Evolutionary conservation across 2,329 filamentous ascomycete genomes (phyloP).

Genomic region (Aspergillus neoniger): DNA sequence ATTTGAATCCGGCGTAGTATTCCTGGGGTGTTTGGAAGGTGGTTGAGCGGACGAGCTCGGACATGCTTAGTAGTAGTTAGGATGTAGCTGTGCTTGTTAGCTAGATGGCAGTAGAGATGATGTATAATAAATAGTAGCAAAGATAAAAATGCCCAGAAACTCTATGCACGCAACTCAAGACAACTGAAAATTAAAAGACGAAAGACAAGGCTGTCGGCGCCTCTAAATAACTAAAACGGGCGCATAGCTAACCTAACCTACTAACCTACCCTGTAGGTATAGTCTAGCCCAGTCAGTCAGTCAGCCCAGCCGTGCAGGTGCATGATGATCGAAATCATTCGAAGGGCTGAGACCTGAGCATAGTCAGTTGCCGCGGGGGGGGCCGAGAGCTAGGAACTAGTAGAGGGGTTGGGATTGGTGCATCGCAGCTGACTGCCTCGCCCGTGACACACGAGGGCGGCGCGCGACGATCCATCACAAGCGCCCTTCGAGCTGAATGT

Average conservation of each 20-base stretch:
- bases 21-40: conserved; percentile 25
- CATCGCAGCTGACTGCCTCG: not conserved
- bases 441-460: not conserved
- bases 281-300: not conserved
- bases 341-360: not conserved
- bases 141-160: too few relatives aligned
- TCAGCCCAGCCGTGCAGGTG: not conserved
- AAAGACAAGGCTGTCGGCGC: not conserved
- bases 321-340: not conserved
- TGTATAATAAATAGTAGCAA: too few relatives aligned
- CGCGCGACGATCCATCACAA: not conserved
- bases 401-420: not conserved
- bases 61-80: conserved; percentile 8
- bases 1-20: conserved; percentile 36
- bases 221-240: not conserved
- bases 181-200: not conserved
- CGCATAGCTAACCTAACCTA: not conserved
- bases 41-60: conserved; percentile 12
- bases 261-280: too few relatives aligned
- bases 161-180: not conserved
- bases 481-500: not conserved
- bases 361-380: not conserved
- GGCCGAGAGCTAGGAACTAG: not conserved
- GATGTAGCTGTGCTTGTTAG: too few relatives aligned
- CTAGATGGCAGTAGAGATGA: too few relatives aligned